Evolutionary conservation across 1,284 basidiomycete genomes (phyloP).

Genomic region (Boletus sp.): DNA sequence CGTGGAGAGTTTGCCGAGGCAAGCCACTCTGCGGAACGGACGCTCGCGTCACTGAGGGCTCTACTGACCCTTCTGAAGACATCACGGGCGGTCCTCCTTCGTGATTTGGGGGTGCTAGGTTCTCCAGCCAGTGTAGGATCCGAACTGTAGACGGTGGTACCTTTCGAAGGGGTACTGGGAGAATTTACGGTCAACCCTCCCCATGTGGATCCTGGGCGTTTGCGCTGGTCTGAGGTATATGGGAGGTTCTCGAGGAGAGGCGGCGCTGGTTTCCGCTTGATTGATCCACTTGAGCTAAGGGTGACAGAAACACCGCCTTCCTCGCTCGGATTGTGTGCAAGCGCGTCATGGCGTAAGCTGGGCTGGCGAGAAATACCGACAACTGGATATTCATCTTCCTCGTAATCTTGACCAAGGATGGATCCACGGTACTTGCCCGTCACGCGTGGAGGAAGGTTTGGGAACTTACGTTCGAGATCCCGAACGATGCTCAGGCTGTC

Average conservation of each 20-base stretch:
- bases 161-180: constrained; percentile 11
- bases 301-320: constrained; percentile 11
- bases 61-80: constrained; percentile 24
- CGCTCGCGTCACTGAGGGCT: constrained; percentile 29
- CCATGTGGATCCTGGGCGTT: constrained; percentile 22
- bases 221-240: constrained; percentile 4
- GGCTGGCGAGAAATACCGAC: constrained; percentile 30
- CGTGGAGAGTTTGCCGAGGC: constrained; percentile 22
- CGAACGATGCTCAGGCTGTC: constrained; percentile 43
- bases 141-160: constrained; percentile 1
- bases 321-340: constrained; percentile 10
- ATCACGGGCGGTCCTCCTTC: constrained; percentile 16
- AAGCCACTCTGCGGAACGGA: constrained; percentile 33
- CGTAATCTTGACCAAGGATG: constrained; percentile 27
- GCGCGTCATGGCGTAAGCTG: constrained; percentile 12
- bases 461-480: constrained; percentile 51
- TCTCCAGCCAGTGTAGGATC: neutral
- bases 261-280: constrained; percentile 32
- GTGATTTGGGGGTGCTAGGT: constrained; percentile 13
- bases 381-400: constrained; percentile 27
- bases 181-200: constrained; percentile 20
- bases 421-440: constrained; percentile 33
- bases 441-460: constrained; percentile 42
- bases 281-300: constrained; percentile 22
- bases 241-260: constrained; percentile 23